Conservation (phyloP, 2,329 filamentous ascomycete species). For the Moelleriella libera region DNA sequence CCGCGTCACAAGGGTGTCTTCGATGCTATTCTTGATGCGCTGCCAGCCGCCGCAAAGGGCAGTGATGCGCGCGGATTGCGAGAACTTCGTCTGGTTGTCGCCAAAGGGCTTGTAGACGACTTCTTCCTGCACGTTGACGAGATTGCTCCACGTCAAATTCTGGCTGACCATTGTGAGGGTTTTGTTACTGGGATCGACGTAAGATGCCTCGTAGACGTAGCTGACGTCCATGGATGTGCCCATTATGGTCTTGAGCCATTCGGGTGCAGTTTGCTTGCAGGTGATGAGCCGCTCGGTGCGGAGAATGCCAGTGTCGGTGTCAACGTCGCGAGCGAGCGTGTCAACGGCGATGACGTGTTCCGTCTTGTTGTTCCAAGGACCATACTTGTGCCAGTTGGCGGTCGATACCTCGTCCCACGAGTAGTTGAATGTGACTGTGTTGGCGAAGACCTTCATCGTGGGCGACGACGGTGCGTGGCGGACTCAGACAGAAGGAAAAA, state of each 20-base stretch:
- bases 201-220: slow-evolving; percentile 89
- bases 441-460: slow-evolving; percentile 90
- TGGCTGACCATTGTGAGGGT: slow-evolving; percentile 94
- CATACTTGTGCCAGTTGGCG: slow-evolving; percentile 98
- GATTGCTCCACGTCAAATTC: slow-evolving; percentile 85
- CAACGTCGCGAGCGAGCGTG: slow-evolving; percentile 60
- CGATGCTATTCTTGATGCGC: slow-evolving; percentile 89
- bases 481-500: too few relatives aligned
- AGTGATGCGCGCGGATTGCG: slow-evolving; percentile 83
- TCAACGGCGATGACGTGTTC: slow-evolving; percentile 93
- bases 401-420: slow-evolving; percentile 97
- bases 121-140: slow-evolving; percentile 85
- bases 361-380: slow-evolving; percentile 97
- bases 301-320: slow-evolving; percentile 42
- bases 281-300: slow-evolving; percentile 49
- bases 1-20: slow-evolving; percentile 75
- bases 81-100: slow-evolving; percentile 58
- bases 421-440: slow-evolving; percentile 83
- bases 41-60: slow-evolving; percentile 95
- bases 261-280: slow-evolving; percentile 50
- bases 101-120: slow-evolving; percentile 63
- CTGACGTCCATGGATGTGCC: slow-evolving; percentile 62
- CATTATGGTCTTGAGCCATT: slow-evolving; percentile 69
- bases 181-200: slow-evolving; percentile 71
- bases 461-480: not conserved